Percentiles rank a stretch among this genome's conserved stretches.
These are phyloP conservation scores for Pseudofabraea citricarpa DNA, from an alignment of 2,329 filamentous ascomycete species.

Conservation along the genomic window DNA sequence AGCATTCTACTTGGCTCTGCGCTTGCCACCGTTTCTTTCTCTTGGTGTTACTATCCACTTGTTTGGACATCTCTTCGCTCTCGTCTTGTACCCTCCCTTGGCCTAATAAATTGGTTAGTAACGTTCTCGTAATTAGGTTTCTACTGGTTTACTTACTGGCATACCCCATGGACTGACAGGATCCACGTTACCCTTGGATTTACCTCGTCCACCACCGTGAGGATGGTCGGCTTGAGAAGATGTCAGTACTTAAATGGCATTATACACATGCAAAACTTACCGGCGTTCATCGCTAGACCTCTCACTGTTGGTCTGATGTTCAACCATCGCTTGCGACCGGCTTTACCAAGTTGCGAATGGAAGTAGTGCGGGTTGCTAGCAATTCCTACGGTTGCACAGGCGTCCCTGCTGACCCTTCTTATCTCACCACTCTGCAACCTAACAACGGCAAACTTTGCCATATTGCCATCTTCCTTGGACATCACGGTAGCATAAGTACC, in stretches of 20 bases:
- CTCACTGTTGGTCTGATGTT: conserved; percentile 93
- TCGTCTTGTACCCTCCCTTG: conserved; percentile 88
- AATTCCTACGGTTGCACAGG: conserved; percentile 90
- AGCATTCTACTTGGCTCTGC: conserved; percentile 62
- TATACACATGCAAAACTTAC: conserved; percentile 39
- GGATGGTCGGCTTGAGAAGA: conserved; percentile 74
- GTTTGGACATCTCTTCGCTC: conserved; percentile 83
- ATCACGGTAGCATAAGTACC: conserved; percentile 88
- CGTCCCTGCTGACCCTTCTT: conserved; percentile 82
- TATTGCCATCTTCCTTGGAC: conserved; percentile 76
- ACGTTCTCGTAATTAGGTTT: no score
- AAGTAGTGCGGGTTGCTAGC: conserved; percentile 92
- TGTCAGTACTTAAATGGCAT: conserved; percentile 19
- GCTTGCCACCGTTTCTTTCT: conserved; percentile 85
- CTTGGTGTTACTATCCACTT: conserved; percentile 83
- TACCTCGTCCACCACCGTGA: conserved; percentile 97
- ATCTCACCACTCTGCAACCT: conserved; percentile 90
- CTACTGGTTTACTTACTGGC: no score
- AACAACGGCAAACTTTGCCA: conserved; percentile 74
- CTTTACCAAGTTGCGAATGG: conserved; percentile 89
- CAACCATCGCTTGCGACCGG: conserved; percentile 87
- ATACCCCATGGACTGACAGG: conserved; percentile 96
- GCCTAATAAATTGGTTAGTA: no score
- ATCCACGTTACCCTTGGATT: conserved; percentile 96
- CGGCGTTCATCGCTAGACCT: conserved; percentile 97